Evolutionary conservation across 805 yeast species (phyloP).

Genomic region (Henningerozyma blattae): DNA sequence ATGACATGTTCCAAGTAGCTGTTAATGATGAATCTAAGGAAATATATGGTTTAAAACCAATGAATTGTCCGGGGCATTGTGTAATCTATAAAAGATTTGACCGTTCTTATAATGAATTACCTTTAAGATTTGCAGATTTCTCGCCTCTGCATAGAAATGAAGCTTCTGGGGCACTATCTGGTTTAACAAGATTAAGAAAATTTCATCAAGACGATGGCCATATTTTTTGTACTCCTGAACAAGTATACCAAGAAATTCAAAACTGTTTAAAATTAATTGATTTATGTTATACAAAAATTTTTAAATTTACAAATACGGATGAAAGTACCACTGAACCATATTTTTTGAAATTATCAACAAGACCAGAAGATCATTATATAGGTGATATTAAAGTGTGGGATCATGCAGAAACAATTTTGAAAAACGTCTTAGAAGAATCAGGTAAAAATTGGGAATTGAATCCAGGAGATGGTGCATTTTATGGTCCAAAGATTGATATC

Average conservation of each 20-base stretch:
- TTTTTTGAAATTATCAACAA: conserved; percentile 59
- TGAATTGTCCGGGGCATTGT: conserved; percentile 91
- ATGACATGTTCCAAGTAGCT: conserved; percentile 85
- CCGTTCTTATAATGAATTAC: conserved; percentile 92
- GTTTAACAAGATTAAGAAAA: conserved; percentile 93
- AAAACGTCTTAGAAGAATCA: conserved; percentile 41
- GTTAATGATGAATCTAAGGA: conserved; percentile 34
- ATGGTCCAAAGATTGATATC: conserved; percentile 93
- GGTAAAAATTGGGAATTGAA: conserved; percentile 57
- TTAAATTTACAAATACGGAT: conserved; percentile 15
- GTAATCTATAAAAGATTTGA: conserved; percentile 83
- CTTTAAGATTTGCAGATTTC: conserved; percentile 97
- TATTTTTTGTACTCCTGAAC: conserved; percentile 88
- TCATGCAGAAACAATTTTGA: conserved; percentile 60
- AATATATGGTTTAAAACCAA: conserved; percentile 80
- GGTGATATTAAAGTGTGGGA: conserved; percentile 77
- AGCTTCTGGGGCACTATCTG: conserved; percentile 87
- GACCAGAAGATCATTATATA: conserved; percentile 66
- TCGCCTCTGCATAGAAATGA: conserved; percentile 97
- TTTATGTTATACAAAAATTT: conserved; percentile 58
- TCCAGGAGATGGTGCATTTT: conserved; percentile 92
- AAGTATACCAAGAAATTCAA: conserved; percentile 76
- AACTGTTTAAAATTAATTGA: conserved; percentile 66
- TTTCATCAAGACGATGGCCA: conserved; percentile 99
- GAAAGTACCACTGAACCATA: conserved; percentile 30